phyloP scores from a whole-genome alignment of 2,329 filamentous ascomycete species.

The Colletotrichum spaethianum region DNA sequence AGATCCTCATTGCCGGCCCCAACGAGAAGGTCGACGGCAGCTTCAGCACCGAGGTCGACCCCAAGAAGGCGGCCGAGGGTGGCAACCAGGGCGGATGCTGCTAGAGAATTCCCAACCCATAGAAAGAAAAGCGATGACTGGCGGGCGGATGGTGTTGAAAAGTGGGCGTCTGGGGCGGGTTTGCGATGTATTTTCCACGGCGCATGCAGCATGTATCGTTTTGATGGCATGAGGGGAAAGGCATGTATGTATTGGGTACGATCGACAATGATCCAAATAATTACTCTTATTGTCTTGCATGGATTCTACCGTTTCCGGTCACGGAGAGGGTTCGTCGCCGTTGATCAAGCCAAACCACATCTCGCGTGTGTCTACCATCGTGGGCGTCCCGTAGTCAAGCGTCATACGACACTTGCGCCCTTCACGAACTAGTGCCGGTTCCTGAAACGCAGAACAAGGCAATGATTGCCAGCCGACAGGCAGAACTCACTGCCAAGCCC shows the following conservation, averaged over 20 bases:
- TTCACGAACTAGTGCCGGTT: slow-evolving; percentile 5
- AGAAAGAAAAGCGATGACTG: neutral
- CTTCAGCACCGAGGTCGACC: slow-evolving; percentile 38
- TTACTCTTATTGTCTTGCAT: neutral
- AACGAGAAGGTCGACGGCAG: slow-evolving; percentile 67
- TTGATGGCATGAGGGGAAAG: slow-evolving; percentile 1
- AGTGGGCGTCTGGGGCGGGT: slow-evolving; percentile 33
- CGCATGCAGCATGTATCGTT: slow-evolving; percentile 30
- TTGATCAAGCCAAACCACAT: neutral
- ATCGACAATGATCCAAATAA: slow-evolving; percentile 16
- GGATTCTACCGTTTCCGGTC: neutral
- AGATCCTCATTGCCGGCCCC: slow-evolving; percentile 77
- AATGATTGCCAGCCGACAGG: slow-evolving; percentile 18
- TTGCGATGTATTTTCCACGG: slow-evolving; percentile 25
- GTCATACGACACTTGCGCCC: slow-evolving; percentile 15
- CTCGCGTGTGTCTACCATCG: neutral
- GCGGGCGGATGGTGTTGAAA: slow-evolving; percentile 26
- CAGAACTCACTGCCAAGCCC: neutral
- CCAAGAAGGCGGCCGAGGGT: slow-evolving; percentile 36
- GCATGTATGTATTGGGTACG: slow-evolving; percentile 23
- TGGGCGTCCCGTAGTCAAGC: neutral
- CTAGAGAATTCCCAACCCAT: neutral
- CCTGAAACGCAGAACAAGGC: slow-evolving; percentile 14
- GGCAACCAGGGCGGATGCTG: slow-evolving; percentile 39
- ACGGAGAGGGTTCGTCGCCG: neutral